Base-by-base conservation (phyloP, 2,329 filamentous ascomycete species). In the Fusarium nelsonii region DNA sequence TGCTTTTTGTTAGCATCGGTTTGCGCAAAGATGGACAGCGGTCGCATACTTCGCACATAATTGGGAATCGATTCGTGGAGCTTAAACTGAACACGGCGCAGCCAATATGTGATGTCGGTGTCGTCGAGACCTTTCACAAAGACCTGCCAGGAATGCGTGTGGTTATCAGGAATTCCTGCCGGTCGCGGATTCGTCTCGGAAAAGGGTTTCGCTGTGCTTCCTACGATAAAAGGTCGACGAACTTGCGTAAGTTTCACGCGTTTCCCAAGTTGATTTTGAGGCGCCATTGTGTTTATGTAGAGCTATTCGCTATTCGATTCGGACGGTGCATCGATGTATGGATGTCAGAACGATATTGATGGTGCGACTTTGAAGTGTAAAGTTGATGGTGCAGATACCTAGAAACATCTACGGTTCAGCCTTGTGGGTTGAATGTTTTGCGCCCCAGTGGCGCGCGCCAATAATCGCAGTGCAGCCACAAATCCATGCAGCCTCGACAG, bases 71-170 rank as follows among this genome's bases (percentile, higher is more conserved):
- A 97, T 80, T 98, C 94, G 84, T 97, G 95, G 16, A 99, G 88
- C 80, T 98, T 98, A 83, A 99, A 99, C 79, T 97, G 94, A 2
- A 99, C 95, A 75, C 97, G 95, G 61, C 95, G 93, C 71, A 98
- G 86, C 94, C 96, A 99, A 80, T 97, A 96, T 30, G 92, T 94
- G 71, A 98, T 91, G 77, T 97, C 93, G 63, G 93, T 92, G 78
- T 93, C 92, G 74, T 97, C 93, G 55, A 97, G 85, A 46, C 94
- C 93, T 77, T 92, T 92, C 60, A 99, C 93, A 79, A 97, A 98
- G 68, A 98, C 93, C 75, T 92, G 90, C 96, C 96, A 99, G 68
- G 92, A 93, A 83, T 98, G 97, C 33, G 95, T 98, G 84, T 99
- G 96, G 80, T 97, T 94, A 65, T 92, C 87, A 26, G 95, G 93